These are phyloP conservation scores for Cordyceps cicadae DNA, from an alignment of 2,329 filamentous ascomycete species.

Conservation along the genomic window DNA sequence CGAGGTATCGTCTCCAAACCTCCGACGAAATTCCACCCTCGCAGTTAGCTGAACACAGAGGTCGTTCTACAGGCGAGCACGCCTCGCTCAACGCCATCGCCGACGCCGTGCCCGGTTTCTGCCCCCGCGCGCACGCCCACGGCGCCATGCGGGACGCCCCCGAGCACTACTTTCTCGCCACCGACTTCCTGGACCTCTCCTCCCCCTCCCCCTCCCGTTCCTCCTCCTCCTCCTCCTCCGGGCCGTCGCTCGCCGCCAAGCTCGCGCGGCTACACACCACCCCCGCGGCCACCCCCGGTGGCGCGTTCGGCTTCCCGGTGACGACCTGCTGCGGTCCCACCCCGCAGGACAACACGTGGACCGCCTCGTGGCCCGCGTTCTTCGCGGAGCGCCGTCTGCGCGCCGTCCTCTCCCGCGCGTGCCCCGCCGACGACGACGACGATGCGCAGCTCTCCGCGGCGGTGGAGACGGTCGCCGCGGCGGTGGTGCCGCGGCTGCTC, in stretches of 20 bases:
- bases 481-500: slow-evolving; percentile 69
- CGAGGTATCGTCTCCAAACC: slow-evolving; percentile 35
- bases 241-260: slow-evolving; percentile 60
- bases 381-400: slow-evolving; percentile 70
- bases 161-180: slow-evolving; percentile 51
- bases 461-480: slow-evolving; percentile 54
- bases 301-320: slow-evolving; percentile 73
- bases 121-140: slow-evolving; percentile 66
- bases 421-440: slow-evolving; percentile 66
- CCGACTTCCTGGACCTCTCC: slow-evolving; percentile 63
- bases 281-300: slow-evolving; percentile 57
- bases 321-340: slow-evolving; percentile 83
- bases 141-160: slow-evolving; percentile 46
- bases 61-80: slow-evolving; percentile 56
- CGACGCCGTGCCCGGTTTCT: slow-evolving; percentile 61
- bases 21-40: slow-evolving; percentile 18
- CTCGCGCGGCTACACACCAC: slow-evolving; percentile 72
- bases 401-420: slow-evolving; percentile 51
- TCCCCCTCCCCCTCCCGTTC: too few species aligned
- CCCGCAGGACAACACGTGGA: slow-evolving; percentile 69
- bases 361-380: slow-evolving; percentile 72
- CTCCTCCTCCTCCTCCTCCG: slow-evolving; percentile 27
- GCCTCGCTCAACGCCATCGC: slow-evolving; percentile 78
- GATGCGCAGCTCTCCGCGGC: slow-evolving; percentile 47
- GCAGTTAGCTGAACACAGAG: too few species aligned